Evolutionary conservation across 140 eudicot genomes (phyloP).

Genomic region (Stevia rebaudiana): DNA sequence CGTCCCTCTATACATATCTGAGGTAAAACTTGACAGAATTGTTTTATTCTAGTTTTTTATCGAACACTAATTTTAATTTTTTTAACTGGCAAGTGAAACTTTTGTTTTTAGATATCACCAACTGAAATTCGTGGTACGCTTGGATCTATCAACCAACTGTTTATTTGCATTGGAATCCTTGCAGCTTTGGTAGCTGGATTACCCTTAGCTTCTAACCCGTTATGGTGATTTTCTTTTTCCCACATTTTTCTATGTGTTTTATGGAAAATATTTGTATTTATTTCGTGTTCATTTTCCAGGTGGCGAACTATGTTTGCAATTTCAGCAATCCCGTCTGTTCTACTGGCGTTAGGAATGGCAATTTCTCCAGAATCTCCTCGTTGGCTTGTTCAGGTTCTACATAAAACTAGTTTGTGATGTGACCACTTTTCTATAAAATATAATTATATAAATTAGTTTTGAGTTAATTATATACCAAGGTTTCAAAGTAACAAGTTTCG

Average conservation of each 20-base stretch:
- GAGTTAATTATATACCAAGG: too few species aligned
- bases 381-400: conserved; percentile 88
- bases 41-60: neutral
- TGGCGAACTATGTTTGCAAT: conserved; percentile 97
- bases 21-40: conserved; percentile 42
- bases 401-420: conserved; percentile 12
- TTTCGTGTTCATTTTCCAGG: conserved; percentile 39
- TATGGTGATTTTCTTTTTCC: conserved; percentile 43
- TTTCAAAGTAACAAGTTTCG: too few species aligned
- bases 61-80: neutral
- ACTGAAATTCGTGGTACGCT: conserved; percentile 98
- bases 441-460: too few species aligned
- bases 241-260: neutral
- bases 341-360: conserved; percentile 91
- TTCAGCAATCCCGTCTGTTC: conserved; percentile 69
- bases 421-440: neutral
- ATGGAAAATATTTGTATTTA: neutral
- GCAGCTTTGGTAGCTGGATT: conserved; percentile 94
- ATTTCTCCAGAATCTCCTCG: conserved; percentile 95
- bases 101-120: conserved; percentile 73
- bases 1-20: conserved; percentile 93
- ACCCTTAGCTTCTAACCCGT: conserved; percentile 83
- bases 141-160: conserved; percentile 91
- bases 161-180: conserved; percentile 87
- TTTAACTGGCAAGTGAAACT: conserved; percentile 14